A percentile compares a stretch with the other conserved stretches of the same genome.
Evolutionary conservation across 2,329 filamentous ascomycete species (phyloP).

Genomic region (Chlorencoelia australis): DNA sequence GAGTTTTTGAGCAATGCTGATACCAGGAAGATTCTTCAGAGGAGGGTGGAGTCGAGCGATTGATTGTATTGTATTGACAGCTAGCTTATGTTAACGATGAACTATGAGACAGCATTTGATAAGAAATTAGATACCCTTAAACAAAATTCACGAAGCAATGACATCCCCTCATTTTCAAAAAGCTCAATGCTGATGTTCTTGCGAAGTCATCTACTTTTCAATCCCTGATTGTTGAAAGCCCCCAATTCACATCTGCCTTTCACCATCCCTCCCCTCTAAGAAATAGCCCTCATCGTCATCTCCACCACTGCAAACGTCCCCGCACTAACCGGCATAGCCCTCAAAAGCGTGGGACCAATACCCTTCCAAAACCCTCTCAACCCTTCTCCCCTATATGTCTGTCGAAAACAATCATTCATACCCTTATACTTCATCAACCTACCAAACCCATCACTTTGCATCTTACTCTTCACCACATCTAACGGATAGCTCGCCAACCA

Average conservation of each 20-base stretch:
- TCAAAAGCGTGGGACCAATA: conserved; percentile 77
- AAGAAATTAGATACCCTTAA: too few relatives aligned
- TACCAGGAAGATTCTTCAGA: conserved; percentile 55
- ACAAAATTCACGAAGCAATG: too few relatives aligned
- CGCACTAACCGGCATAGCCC: conserved; percentile 94
- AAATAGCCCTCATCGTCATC: conserved; percentile 54
- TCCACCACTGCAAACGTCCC: conserved; percentile 90
- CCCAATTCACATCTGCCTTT: not conserved
- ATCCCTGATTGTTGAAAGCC: too few relatives aligned
- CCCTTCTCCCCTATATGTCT: conserved; percentile 72
- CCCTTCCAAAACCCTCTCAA: conserved; percentile 88
- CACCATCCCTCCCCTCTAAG: conserved; percentile 21
- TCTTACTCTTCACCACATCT: conserved; percentile 98
- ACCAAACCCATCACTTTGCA: conserved; percentile 95
- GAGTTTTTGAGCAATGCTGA: conserved; percentile 51
- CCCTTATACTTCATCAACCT: conserved; percentile 57
- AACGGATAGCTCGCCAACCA: conserved; percentile 94
- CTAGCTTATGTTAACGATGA: too few relatives aligned
- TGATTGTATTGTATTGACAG: too few relatives aligned
- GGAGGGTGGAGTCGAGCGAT: conserved; percentile 48
- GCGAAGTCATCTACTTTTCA: too few relatives aligned
- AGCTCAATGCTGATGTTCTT: too few relatives aligned
- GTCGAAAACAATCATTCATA: conserved; percentile 82
- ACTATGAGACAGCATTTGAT: too few relatives aligned
- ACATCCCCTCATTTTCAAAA: too few relatives aligned